Evolutionary conservation across 768 basidiomycete genomes (phyloP).

Genomic region (Stropharia rugosoannulata): DNA sequence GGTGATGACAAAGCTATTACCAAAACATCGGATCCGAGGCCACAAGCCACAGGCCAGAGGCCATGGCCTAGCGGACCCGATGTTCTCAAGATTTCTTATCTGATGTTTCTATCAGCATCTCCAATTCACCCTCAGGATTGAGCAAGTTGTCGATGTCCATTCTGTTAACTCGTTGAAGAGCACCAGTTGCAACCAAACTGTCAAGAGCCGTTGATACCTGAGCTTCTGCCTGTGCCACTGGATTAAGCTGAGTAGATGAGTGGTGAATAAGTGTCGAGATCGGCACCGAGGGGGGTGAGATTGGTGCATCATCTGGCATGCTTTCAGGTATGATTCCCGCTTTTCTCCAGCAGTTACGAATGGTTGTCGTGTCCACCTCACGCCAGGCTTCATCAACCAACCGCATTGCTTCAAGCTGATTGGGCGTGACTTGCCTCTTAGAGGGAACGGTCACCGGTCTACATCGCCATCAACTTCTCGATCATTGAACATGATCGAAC

Average conservation of each 20-base stretch:
- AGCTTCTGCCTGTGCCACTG: conserved; percentile 17
- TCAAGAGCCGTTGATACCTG: conserved; percentile 18
- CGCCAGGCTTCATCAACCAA: conserved; percentile 32
- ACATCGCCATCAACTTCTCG: no score
- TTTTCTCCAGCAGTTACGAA: conserved; percentile 38
- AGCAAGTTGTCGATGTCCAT: conserved; percentile 28
- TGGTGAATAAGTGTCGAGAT: conserved; percentile 21
- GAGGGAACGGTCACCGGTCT: no score
- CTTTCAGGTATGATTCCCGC: conserved; percentile 29
- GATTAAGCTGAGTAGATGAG: conserved; percentile 5
- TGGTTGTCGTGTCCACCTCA: conserved; percentile 28
- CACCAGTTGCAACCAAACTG: conserved; percentile 20
- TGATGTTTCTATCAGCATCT: conserved; percentile 16
- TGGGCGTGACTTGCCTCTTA: no score
- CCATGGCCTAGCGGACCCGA: no score
- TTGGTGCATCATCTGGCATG: neutral
- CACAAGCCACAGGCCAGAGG: no score
- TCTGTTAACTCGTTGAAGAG: conserved; percentile 20
- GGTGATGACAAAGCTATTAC: no score
- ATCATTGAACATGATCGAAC: no score
- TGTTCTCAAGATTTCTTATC: conserved; percentile 24
- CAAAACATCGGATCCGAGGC: no score
- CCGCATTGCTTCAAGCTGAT: conserved; percentile 37
- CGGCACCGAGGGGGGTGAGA: conserved; percentile 14
- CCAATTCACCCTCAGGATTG: conserved; percentile 24